Evolutionary conservation across 2,329 filamentous ascomycete species (phyloP).

Genomic region (Penicillium brasilianum): DNA sequence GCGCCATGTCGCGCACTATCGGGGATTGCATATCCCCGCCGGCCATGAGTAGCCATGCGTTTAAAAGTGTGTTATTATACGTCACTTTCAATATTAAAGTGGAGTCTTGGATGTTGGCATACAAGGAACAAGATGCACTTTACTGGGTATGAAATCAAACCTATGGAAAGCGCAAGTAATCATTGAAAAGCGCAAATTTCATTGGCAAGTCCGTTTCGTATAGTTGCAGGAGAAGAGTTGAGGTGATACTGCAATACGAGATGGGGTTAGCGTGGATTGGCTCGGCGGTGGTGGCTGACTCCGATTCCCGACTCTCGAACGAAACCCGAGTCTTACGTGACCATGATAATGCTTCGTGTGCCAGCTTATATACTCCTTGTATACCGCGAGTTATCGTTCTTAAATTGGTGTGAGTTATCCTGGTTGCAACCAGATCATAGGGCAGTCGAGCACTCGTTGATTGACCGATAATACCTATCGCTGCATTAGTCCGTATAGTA

Average conservation of each 20-base stretch:
- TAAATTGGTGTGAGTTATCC: too few species aligned
- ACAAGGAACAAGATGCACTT: neutral
- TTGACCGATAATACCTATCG: too few species aligned
- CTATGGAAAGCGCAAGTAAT: neutral
- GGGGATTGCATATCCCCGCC: constrained; percentile 4
- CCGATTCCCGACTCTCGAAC: neutral
- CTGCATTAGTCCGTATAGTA: too few species aligned
- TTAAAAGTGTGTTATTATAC: neutral
- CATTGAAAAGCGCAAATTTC: too few species aligned
- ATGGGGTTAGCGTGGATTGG: neutral
- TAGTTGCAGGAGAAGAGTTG: neutral
- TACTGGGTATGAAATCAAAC: neutral
- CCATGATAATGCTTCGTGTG: neutral
- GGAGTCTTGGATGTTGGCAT: neutral
- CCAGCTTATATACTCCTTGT: neutral
- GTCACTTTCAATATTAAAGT: neutral
- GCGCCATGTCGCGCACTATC: neutral
- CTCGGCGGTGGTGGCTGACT: neutral
- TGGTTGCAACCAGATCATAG: too few species aligned
- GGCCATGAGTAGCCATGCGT: neutral
- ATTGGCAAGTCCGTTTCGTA: too few species aligned
- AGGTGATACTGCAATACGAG: neutral
- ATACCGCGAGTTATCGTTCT: too few species aligned
- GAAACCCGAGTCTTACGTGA: too few species aligned
- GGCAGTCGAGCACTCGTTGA: too few species aligned